A percentile compares a stretch with the other conserved stretches of the same genome.
Evolutionary conservation across 2,329 filamentous ascomycete species (phyloP).

Genomic region (Clarireedia paspali): DNA sequence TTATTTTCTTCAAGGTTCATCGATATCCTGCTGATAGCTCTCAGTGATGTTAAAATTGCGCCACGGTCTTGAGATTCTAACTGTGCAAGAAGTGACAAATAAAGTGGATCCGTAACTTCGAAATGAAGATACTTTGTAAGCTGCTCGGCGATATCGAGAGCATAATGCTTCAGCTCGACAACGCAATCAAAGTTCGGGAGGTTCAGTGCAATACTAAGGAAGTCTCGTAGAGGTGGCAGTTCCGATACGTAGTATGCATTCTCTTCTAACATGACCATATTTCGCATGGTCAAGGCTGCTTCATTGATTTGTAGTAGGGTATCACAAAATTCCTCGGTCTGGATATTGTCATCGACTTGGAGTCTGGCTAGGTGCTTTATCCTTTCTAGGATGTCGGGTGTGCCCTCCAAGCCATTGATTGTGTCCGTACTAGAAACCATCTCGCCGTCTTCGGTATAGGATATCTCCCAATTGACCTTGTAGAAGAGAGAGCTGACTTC

Average conservation of each 20-base stretch:
- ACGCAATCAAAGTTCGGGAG: slow-evolving; percentile 65
- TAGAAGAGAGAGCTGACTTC: slow-evolving; percentile 75
- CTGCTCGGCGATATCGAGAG: slow-evolving; percentile 85
- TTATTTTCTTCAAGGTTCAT: slow-evolving; percentile 80
- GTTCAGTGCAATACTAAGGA: slow-evolving; percentile 74
- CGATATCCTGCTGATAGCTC: slow-evolving; percentile 77
- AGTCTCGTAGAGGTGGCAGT: slow-evolving; percentile 68
- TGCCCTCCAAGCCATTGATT: slow-evolving; percentile 59
- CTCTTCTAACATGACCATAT: slow-evolving; percentile 90
- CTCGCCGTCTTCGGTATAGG: slow-evolving; percentile 57
- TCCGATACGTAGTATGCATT: slow-evolving; percentile 78
- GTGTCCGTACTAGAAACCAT: slow-evolving; percentile 40
- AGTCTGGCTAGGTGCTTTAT: slow-evolving; percentile 56
- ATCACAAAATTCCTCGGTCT: slow-evolving; percentile 63
- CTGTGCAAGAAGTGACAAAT: slow-evolving; percentile 61
- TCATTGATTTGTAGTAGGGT: slow-evolving; percentile 73
- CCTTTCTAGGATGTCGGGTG: slow-evolving; percentile 62
- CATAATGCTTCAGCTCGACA: slow-evolving; percentile 82
- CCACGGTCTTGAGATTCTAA: slow-evolving; percentile 69
- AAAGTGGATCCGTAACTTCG: slow-evolving; percentile 67
- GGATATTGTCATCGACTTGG: slow-evolving; percentile 59
- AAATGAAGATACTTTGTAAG: slow-evolving; percentile 75
- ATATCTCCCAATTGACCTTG: slow-evolving; percentile 72
- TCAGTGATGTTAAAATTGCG: slow-evolving; percentile 69
- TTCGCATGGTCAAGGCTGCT: slow-evolving; percentile 79